These are phyloP conservation scores for Pseudogymnoascus sp. DNA, from an alignment of 2,329 filamentous ascomycete species.

Conservation along the genomic window DNA sequence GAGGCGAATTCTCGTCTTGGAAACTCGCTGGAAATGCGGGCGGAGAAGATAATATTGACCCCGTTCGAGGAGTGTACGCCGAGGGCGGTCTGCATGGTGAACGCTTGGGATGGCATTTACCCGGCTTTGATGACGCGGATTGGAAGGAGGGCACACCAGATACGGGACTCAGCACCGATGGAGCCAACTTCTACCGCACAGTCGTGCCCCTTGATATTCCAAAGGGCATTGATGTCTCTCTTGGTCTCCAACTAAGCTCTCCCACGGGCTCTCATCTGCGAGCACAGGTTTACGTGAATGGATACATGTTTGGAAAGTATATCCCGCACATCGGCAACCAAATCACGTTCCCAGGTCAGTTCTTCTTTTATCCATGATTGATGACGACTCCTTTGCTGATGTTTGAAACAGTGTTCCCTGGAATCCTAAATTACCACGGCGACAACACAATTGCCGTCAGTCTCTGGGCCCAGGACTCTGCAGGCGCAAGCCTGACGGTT, in stretches of 20 bases:
- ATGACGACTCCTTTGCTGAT: not conserved
- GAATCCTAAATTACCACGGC: conserved; percentile 50
- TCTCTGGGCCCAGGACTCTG: conserved; percentile 44
- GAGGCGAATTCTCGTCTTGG: conserved; percentile 44
- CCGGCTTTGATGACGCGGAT: conserved; percentile 42
- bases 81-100: conserved; percentile 53
- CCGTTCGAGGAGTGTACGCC: conserved; percentile 46
- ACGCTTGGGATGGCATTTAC: conserved; percentile 51
- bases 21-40: conserved; percentile 51
- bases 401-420: conserved; percentile 42
- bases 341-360: conserved; percentile 42
- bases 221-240: conserved; percentile 44
- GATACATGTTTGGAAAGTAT: conserved; percentile 56
- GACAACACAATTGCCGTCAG: conserved; percentile 51
- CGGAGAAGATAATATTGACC: conserved; percentile 44
- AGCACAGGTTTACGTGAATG: conserved; percentile 54
- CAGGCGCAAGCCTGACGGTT: conserved; percentile 26
- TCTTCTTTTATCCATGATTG: not conserved
- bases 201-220: conserved; percentile 44
- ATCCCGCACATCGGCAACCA: conserved; percentile 55
- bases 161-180: conserved; percentile 40
- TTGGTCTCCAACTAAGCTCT: conserved; percentile 47
- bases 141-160: conserved; percentile 33
- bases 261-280: conserved; percentile 39
- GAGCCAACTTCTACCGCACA: conserved; percentile 50